These are phyloP conservation scores for Russula abietina DNA, from an alignment of 768 basidiomycete genomes.

Conservation along the genomic window DNA sequence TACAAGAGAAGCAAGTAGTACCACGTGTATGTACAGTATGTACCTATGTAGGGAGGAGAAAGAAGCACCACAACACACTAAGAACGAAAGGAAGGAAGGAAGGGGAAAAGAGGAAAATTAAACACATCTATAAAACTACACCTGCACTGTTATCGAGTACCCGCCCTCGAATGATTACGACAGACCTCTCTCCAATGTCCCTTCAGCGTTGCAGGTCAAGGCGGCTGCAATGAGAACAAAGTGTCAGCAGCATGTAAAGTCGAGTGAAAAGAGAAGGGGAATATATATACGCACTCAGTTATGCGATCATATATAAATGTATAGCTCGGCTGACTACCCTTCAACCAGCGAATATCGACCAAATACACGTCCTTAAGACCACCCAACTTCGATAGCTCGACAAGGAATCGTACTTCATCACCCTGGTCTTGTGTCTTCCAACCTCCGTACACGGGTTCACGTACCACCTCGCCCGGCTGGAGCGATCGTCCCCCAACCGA, in stretches of 20 bases:
- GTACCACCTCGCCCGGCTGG: conserved; percentile 30
- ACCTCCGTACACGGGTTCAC: conserved; percentile 74
- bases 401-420: conserved; percentile 94
- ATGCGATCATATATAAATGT: conserved; percentile 86
- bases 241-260: not conserved
- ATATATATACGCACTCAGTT: conserved; percentile 62
- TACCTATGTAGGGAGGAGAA: not conserved
- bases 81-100: not conserved
- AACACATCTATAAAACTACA: not conserved
- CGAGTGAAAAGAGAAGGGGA: conserved; percentile 16
- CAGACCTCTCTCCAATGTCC: not conserved
- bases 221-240: not conserved
- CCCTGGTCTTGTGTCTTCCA: conserved; percentile 74
- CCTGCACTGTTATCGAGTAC: not conserved
- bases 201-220: conserved; percentile 13
- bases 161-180: no score
- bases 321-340: conserved; percentile 89
- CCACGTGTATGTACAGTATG: no score
- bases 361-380: conserved; percentile 86
- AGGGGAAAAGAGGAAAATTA: not conserved
- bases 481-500: conserved; percentile 23
- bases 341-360: conserved; percentile 86
- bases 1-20: not conserved
- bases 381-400: conserved; percentile 88
- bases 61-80: conserved; percentile 2